These are phyloP conservation scores for Isabelozyma rhagii DNA, from an alignment of 805 yeast genomes.

Conservation along the genomic window DNA sequence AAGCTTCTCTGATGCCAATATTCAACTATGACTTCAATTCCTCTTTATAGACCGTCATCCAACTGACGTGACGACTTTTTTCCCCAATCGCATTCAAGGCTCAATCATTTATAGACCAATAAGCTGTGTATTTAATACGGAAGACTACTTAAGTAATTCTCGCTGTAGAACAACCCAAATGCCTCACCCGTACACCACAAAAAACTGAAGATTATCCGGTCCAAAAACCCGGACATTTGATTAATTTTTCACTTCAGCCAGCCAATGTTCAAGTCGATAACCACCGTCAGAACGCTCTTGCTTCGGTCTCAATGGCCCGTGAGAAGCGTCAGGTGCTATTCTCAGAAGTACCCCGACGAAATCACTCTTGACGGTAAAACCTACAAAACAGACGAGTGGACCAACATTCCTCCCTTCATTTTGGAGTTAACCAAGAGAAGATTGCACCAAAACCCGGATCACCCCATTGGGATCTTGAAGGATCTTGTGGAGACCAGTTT, in stretches of 20 bases:
- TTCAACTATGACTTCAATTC: neutral
- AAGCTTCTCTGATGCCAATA: neutral
- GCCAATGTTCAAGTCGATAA: neutral
- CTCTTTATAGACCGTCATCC: neutral
- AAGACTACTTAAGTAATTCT: too few species aligned
- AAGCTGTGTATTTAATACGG: neutral
- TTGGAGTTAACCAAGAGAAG: constrained; percentile 65
- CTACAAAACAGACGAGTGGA: constrained; percentile 70
- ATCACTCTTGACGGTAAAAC: constrained; percentile 45
- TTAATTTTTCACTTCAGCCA: neutral
- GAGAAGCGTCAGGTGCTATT: neutral
- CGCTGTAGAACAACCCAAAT: neutral
- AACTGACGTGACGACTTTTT: neutral
- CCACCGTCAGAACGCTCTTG: neutral
- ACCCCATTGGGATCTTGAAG: constrained; percentile 87
- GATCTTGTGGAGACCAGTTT: constrained; percentile 69
- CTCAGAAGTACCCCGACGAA: constrained; percentile 20
- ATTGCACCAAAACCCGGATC: constrained; percentile 68
- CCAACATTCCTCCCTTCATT: constrained; percentile 80
- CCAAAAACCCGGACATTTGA: neutral
- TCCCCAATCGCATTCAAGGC: neutral
- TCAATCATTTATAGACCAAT: neutral
- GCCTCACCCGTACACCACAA: neutral
- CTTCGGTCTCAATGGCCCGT: neutral
- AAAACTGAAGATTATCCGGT: too few species aligned